phyloP scores from a whole-genome alignment of 768 basidiomycete species.

The Pholiota microspora region DNA sequence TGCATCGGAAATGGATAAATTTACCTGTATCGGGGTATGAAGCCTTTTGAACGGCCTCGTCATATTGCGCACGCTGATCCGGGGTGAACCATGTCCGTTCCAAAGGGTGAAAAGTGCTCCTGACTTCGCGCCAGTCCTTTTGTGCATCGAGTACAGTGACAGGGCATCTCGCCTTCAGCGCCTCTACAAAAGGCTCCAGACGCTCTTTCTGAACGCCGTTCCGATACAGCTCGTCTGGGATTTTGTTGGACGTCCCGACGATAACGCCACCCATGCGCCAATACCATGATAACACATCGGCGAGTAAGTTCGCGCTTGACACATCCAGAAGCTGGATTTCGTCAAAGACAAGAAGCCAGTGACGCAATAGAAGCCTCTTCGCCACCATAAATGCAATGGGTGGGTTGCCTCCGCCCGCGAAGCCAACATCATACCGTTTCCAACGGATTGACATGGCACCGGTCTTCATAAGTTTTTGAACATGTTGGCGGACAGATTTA shows the following conservation, averaged over 20 bases:
- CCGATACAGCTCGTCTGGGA: constrained; percentile 53
- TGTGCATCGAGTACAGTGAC: constrained; percentile 42
- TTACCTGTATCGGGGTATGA: not conserved
- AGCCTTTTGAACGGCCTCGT: not conserved
- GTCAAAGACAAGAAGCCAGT: constrained; percentile 56
- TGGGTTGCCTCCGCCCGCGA: constrained; percentile 23
- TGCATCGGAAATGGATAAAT: not conserved
- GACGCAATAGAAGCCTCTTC: constrained; percentile 38
- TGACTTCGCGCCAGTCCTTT: constrained; percentile 42
- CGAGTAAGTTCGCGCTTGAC: constrained; percentile 49
- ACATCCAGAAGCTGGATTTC: constrained; percentile 62
- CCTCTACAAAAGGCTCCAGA: constrained; percentile 55
- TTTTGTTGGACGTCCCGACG: constrained; percentile 46
- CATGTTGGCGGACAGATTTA: constrained; percentile 22
- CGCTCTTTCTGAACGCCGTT: constrained; percentile 57
- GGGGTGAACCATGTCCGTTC: constrained; percentile 30
- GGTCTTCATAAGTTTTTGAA: constrained; percentile 30
- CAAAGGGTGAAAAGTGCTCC: constrained; percentile 10
- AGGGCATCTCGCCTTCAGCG: constrained; percentile 51
- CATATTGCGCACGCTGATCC: constrained; percentile 7
- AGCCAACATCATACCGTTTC: constrained; percentile 20
- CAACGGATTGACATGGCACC: constrained; percentile 27
- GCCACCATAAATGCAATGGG: constrained; percentile 47
- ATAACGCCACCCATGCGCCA: constrained; percentile 64
- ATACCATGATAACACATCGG: constrained; percentile 57